Evolutionary conservation across 2,329 filamentous ascomycete genomes (phyloP), one percentile per base, ranked within the genome.

Genomic region (Aspergillus jensenii): DNA sequence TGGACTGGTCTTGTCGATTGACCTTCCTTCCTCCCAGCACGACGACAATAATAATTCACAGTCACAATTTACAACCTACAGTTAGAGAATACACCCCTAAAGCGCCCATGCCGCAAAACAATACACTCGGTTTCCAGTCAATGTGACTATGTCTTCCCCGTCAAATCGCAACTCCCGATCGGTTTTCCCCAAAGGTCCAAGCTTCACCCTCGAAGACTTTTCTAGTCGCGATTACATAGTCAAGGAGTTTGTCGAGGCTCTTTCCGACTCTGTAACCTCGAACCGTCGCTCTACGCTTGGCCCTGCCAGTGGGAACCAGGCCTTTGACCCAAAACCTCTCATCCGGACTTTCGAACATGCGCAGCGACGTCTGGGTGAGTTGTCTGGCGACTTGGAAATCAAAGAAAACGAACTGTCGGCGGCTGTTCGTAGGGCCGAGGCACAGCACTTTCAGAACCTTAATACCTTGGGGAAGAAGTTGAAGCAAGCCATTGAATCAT

Each of bases 251-350:
- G 88, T 99, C 67, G 96, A 99, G 74, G 86, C 88, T 52, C 87
- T 99, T 58, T 95, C 93, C 51, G 93, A 98, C 62, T 90, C 83
- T 66, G 90, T 91, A 21, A 84, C 91, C 37, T 81, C 83, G 21
- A 90, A 88, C 69, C 90, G 95, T 54, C 89, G 90, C 59, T 97
- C 93, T 14, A 87, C 85, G 7, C 82, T 84, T 33, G 68, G 74
- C 61, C 66, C 74, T 31, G 64, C 65, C 40, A 68, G 39, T 60
- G 73, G 67, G 56, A 75, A 72, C 55, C 62, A 81, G 79, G 60
- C 82, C 80, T 99, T 99, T 78, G 95, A 99, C 70, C 92, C 95
- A 0, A 99, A 99, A 77, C 96, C 95, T 33, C 81, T 99, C 67
- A 99, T 99, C 68, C 88, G 95, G 59, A 93, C 91, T 1, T 99